Percentiles rank a stretch among this genome's conserved stretches.
These are phyloP conservation scores for Amylocarpus encephaloides DNA, from an alignment of 2,329 filamentous ascomycete species.

Conservation along the genomic window DNA sequence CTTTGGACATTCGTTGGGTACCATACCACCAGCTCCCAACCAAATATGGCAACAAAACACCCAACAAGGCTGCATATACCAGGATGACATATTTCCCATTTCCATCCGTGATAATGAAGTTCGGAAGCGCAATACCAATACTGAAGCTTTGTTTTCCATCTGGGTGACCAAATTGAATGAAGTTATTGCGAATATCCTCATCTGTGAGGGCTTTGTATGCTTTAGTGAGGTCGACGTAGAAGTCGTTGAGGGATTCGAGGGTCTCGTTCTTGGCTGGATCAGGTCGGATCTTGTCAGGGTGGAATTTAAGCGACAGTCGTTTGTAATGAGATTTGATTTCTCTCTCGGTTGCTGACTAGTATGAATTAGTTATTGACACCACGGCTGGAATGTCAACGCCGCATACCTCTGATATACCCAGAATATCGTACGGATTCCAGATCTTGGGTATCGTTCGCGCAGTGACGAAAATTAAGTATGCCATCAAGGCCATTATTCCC, in stretches of 20 bases:
- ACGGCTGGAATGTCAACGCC: slow-evolving; percentile 18
- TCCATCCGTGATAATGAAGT: slow-evolving; percentile 86
- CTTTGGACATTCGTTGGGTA: slow-evolving; percentile 85
- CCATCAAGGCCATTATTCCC: slow-evolving; percentile 80
- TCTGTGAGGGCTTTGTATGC: slow-evolving; percentile 97
- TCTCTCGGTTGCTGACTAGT: slow-evolving; percentile 73
- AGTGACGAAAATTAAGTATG: slow-evolving; percentile 81
- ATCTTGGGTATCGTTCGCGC: slow-evolving; percentile 66
- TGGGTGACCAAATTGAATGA: slow-evolving; percentile 88
- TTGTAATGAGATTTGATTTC: slow-evolving; percentile 90
- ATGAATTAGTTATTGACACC: slow-evolving; percentile 18
- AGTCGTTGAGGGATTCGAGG: slow-evolving; percentile 71
- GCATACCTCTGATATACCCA: slow-evolving; percentile 72
- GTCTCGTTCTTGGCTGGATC: slow-evolving; percentile 87
- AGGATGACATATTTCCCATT: slow-evolving; percentile 94
- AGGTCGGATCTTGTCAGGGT: slow-evolving; percentile 87
- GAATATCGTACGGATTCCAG: slow-evolving; percentile 95
- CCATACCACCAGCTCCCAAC: slow-evolving; percentile 99
- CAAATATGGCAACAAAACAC: slow-evolving; percentile 83
- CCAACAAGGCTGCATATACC: slow-evolving; percentile 81
- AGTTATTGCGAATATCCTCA: slow-evolving; percentile 96
- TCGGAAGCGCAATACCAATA: slow-evolving; percentile 92
- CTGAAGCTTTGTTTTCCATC: slow-evolving; percentile 98
- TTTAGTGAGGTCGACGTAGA: slow-evolving; percentile 93
- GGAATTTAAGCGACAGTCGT: slow-evolving; percentile 74